These are phyloP conservation scores for Irineochytrium annulatum DNA, from an alignment of 192 early-diverging fungal species.

Conservation along the genomic window DNA sequence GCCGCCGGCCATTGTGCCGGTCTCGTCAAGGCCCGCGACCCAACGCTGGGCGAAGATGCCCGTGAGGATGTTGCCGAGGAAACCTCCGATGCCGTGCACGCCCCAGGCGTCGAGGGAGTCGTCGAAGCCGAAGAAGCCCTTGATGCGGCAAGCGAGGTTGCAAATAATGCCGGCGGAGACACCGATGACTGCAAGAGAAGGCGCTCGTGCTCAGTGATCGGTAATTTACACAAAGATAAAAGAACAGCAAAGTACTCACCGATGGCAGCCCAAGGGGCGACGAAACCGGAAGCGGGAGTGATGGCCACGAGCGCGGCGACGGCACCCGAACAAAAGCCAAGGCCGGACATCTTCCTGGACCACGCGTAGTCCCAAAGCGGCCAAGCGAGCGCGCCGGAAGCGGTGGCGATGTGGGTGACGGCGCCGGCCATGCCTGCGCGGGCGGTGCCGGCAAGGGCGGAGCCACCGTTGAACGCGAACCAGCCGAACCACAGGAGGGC, in stretches of 20 bases:
- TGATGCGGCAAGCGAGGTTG: constrained; percentile 78
- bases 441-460: constrained; percentile 70
- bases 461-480: constrained; percentile 96
- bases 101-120: constrained; percentile 76
- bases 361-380: constrained; percentile 69
- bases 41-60: constrained; percentile 79
- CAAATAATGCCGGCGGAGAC: constrained; percentile 66
- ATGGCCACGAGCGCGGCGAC: constrained; percentile 89
- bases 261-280: constrained; percentile 74
- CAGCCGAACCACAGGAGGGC: constrained; percentile 93
- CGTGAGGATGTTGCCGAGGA: constrained; percentile 77
- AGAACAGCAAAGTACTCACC: background rate
- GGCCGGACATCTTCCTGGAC: constrained; percentile 73
- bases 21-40: constrained; percentile 59
- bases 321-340: constrained; percentile 93
- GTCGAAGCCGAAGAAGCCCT: constrained; percentile 78
- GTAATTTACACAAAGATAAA: background rate
- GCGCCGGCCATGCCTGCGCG: constrained; percentile 83
- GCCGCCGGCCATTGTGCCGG: constrained; percentile 60
- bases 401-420: constrained; percentile 82
- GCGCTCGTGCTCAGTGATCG: background rate
- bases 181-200: constrained; percentile 66
- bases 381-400: constrained; percentile 81
- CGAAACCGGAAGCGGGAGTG: constrained; percentile 87
- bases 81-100: constrained; percentile 80